Percentiles rank a stretch among this genome's conserved stretches.
phyloP scores from a whole-genome alignment of 805 yeast genomes.

The Yarrowia sp. region DNA sequence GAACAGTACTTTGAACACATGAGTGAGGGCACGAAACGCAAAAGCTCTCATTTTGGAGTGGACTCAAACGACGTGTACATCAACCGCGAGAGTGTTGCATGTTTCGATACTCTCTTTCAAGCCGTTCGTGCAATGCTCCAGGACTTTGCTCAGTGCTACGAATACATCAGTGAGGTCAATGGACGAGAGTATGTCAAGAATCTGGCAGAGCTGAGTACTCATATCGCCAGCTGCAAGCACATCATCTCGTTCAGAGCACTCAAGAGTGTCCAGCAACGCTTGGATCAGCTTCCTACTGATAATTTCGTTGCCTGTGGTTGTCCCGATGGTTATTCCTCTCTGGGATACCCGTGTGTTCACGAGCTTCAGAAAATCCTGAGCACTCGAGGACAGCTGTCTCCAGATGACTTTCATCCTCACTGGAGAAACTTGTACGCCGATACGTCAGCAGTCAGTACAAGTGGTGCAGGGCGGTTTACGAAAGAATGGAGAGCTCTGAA shows the following conservation, averaged over 20 bases:
- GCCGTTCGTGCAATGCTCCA: not conserved
- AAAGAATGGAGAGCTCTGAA: not conserved
- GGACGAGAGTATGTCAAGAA: not conserved
- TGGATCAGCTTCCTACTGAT: too few relatives aligned
- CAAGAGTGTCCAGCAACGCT: not conserved
- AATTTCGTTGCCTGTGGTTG: too few relatives aligned
- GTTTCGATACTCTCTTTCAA: not conserved
- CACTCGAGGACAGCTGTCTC: not conserved
- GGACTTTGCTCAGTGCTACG: not conserved
- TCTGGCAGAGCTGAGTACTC: not conserved
- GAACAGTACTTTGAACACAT: too few relatives aligned
- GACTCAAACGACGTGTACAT: too few relatives aligned
- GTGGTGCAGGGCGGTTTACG: not conserved
- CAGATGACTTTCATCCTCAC: conserved; percentile 5
- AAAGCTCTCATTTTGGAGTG: too few relatives aligned
- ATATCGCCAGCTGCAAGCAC: not conserved
- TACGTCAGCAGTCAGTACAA: not conserved
- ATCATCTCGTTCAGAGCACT: not conserved
- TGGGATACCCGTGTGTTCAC: not conserved
- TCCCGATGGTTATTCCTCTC: not conserved
- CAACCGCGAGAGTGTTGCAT: too few relatives aligned
- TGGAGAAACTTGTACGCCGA: conserved; percentile 1
- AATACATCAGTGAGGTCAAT: not conserved
- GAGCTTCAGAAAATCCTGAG: not conserved
- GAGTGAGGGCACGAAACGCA: too few relatives aligned